Conservation (phyloP, 768 basidiomycete genomes). For the Phylloporus sp. region DNA sequence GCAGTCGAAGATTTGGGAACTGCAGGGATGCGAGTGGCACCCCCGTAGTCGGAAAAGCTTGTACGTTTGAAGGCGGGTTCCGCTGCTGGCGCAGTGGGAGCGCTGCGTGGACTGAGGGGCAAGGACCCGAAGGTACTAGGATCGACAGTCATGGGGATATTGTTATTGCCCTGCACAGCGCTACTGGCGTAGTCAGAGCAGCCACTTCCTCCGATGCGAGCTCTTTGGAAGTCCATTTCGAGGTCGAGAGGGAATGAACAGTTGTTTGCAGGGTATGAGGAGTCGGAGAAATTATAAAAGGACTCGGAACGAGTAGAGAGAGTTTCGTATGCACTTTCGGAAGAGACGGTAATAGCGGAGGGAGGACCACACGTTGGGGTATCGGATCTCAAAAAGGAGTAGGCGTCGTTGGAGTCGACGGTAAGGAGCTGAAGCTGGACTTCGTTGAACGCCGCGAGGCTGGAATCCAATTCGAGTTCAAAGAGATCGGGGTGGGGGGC, state of each 20-base stretch:
- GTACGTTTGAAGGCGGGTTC: slow-evolving; percentile 37
- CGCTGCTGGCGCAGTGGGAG: slow-evolving; percentile 34
- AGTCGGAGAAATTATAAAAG: slow-evolving; percentile 59
- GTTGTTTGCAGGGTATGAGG: slow-evolving; percentile 44
- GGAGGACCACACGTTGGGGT: slow-evolving; percentile 65
- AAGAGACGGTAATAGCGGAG: slow-evolving; percentile 74
- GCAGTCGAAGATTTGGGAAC: slow-evolving; percentile 47
- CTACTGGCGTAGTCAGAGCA: slow-evolving; percentile 50
- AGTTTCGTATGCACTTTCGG: slow-evolving; percentile 71
- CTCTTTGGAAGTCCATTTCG: slow-evolving; percentile 67
- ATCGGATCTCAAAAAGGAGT: slow-evolving; percentile 58
- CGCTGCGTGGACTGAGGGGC: slow-evolving; percentile 53
- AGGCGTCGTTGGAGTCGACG: slow-evolving; percentile 61
- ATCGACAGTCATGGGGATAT: slow-evolving; percentile 41
- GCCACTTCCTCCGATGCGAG: slow-evolving; percentile 46
- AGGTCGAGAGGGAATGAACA: slow-evolving; percentile 61
- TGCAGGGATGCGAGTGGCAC: slow-evolving; percentile 42
- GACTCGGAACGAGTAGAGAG: slow-evolving; percentile 65
- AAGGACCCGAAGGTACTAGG: slow-evolving; percentile 54
- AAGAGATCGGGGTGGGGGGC: slow-evolving; percentile 79
- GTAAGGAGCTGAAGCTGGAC: slow-evolving; percentile 56
- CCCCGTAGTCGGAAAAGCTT: slow-evolving; percentile 66
- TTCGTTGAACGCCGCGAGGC: slow-evolving; percentile 63
- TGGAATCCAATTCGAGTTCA: slow-evolving; percentile 74
- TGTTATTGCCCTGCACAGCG: slow-evolving; percentile 35